Evolutionary conservation across 805 yeast genomes (phyloP).

Genomic region (Starmera amethionina): DNA sequence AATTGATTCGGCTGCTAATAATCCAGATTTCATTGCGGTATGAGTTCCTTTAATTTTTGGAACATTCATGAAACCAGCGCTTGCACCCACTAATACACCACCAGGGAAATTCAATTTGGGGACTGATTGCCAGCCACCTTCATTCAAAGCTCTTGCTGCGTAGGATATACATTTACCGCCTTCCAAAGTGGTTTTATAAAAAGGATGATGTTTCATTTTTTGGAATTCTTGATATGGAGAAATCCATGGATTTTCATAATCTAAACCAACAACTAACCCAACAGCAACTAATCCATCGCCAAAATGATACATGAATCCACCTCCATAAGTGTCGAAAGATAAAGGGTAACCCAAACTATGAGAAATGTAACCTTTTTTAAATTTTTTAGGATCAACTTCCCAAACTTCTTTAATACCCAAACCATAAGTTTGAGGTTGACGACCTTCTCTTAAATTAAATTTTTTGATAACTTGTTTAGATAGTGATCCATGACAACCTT

Average conservation of each 20-base stretch:
- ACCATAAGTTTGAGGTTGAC: slow-evolving; percentile 84
- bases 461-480: slow-evolving; percentile 66
- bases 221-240: slow-evolving; percentile 97
- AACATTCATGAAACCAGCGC: slow-evolving; percentile 96
- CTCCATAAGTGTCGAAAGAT: slow-evolving; percentile 70
- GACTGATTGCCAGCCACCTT: slow-evolving; percentile 92
- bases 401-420: slow-evolving; percentile 94
- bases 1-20: slow-evolving; percentile 86
- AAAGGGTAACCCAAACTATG: slow-evolving; percentile 91
- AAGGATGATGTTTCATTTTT: slow-evolving; percentile 86
- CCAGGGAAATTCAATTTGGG: slow-evolving; percentile 93
- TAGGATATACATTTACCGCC: slow-evolving; percentile 92
- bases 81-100: slow-evolving; percentile 88
- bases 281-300: slow-evolving; percentile 88
- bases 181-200: slow-evolving; percentile 58
- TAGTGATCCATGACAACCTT: slow-evolving; percentile 97
- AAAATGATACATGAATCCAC: slow-evolving; percentile 95
- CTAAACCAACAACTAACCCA: slow-evolving; percentile 92
- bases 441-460: slow-evolving; percentile 55
- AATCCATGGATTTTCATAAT: slow-evolving; percentile 88
- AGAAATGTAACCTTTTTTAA: slow-evolving; percentile 68
- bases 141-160: slow-evolving; percentile 94
- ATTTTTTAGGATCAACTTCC: slow-evolving; percentile 82
- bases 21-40: slow-evolving; percentile 93
- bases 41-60: slow-evolving; percentile 98